Conservation (phyloP, 208 protist genomes). For the Acanthamoeba healyi region DNA sequence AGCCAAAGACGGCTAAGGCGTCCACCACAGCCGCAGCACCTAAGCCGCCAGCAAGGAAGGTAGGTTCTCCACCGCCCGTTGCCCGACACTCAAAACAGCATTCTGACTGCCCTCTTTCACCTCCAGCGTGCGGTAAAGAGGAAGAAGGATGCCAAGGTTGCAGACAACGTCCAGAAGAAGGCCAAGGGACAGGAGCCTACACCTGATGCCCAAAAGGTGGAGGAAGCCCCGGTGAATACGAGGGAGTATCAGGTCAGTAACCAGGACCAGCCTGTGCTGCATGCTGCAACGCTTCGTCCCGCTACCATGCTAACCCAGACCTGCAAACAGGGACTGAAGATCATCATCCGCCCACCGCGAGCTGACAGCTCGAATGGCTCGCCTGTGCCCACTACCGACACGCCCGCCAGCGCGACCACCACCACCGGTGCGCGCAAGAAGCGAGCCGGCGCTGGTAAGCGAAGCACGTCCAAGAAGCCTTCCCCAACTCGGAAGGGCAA, state of each 20-base stretch:
- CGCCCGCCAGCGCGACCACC: background rate
- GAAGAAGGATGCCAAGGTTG: background rate
- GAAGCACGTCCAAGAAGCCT: background rate
- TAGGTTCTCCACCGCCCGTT: too few species aligned
- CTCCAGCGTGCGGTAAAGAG: background rate
- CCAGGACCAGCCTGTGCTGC: background rate
- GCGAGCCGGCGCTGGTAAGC: background rate
- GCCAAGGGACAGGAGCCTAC: background rate
- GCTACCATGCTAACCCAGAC: background rate
- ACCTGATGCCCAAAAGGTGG: too few species aligned
- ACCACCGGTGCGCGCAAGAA: background rate
- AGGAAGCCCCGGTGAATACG: background rate
- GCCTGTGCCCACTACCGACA: background rate
- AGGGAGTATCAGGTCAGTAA: background rate
- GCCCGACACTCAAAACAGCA: background rate
- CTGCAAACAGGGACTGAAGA: background rate
- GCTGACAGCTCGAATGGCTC: background rate
- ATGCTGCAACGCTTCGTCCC: background rate
- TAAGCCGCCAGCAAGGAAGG: background rate
- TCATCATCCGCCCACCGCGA: conserved; percentile 40
- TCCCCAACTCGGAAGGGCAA: background rate
- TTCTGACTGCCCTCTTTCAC: background rate
- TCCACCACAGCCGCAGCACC: too few species aligned
- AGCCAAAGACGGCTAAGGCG: background rate
- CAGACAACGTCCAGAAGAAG: background rate